Evolutionary conservation across 1,139 yeast genomes (phyloP), one percentile per base, ranked within the genome.

Genomic region (Ogataea hybrid): DNA sequence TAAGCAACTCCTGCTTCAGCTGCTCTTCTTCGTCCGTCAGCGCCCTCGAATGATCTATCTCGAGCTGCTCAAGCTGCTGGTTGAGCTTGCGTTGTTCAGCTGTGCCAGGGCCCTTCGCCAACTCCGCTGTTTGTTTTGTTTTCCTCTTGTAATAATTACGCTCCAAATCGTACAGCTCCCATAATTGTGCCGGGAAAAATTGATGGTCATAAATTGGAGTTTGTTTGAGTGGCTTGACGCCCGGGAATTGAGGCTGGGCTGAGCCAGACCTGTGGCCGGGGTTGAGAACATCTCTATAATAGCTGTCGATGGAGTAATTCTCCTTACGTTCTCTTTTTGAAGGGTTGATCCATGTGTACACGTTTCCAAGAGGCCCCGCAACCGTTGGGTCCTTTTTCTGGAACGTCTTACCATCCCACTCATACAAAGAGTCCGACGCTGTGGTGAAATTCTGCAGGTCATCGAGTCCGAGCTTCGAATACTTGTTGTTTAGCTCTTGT

Each of bases 341-440:
- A 2, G 90, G 89, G 48, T 83, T 79, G 46, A 84, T 79, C 87
- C 87, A 82, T 9, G 77, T 49, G 71, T 76, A 17, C 30, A 61
- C 62, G 21, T 66, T 56, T 22, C 69, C 65, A 15, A 47, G 35
- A 21, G 43, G 41, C 6, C 44, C 68, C 54, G 35, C 67, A 62
- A 16, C 70, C 68, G 30, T 72, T 61, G 35, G 68, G 28, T 72
- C 73, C 52, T 81, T 81, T 69, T 83, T 84, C 62, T 82, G 82
- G 66, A 84, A 84, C 56, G 82, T 84, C 50, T 82, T 81, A 36
- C 95, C 95, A 61, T 84, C 82, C 95, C 95, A 84, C 62, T 84
- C 92, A 61, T 84, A 84, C 6, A 86, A 89, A 2, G 89, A 81
- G 14, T 55, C 56, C 37, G 72, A 75, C 5, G 49, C 44, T 35